Evolutionary conservation across 176 grass and related monocot species (phyloP), one percentile per base, ranked within the genome.

Genomic region (Avena atlantica): DNA sequence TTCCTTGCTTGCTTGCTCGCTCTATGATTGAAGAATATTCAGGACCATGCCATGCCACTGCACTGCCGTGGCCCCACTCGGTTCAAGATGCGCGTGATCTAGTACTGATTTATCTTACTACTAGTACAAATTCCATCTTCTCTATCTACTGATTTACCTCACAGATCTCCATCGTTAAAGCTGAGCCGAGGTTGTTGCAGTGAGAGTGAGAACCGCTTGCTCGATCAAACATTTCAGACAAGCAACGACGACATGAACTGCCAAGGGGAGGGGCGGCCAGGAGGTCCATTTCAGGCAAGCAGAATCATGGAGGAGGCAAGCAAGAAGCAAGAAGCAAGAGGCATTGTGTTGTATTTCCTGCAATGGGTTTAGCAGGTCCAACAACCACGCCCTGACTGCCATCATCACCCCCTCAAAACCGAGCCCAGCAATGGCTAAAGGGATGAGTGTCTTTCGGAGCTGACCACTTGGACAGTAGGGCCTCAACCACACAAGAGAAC

Each of bases 1-100:
- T 45, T 27, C 29, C 64, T 42, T 42, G 40, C 44, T 68, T 81
- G 62, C 69, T 74, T 42, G 40, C 44, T 68, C 68, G 62, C 69
- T 74, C 53, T 21, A 74, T 84, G 68, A 73, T 48, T 60, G 81
- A 59, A 45, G 81, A 83, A 83, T 74, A 74, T 60, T 60, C 52
- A 83, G 68, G 68, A 83, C 68, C 81, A 83, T 83, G 70, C 20
- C 20, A 14, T 66, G 24, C 24, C 56, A 16, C 51, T 48, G 78
- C 16, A 57, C 36, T 47, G 36, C 42, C 52, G 24, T 60, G 53
- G 53, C 53, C 53, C 81, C 37, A 45, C 81, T 60, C 34, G 12
- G 13, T 31, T 31, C 27, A 8, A 66, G 31, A 7, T 66, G 12
- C 24, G 5, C 31, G 25, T 34, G 15, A 1, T 12, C 19, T 57